Evolutionary conservation across 2,329 filamentous ascomycete genomes (phyloP).

Genomic region (Zasmidium citrigriseum): DNA sequence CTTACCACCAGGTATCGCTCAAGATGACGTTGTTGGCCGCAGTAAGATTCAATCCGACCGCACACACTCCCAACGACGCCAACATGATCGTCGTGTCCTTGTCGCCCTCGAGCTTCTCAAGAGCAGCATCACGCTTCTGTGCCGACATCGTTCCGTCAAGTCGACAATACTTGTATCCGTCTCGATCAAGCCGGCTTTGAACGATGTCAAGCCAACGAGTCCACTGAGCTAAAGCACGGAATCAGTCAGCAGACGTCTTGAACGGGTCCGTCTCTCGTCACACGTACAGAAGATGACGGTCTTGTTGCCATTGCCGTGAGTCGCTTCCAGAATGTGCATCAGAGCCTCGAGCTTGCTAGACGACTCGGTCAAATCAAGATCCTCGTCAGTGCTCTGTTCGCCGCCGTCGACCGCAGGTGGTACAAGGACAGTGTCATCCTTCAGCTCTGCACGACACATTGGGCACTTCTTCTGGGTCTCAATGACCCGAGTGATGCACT

Average conservation of each 20-base stretch:
- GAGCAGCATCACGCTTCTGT: conserved; percentile 68
- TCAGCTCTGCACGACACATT: conserved; percentile 73
- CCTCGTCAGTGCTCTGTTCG: conserved; percentile 42
- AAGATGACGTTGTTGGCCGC: conserved; percentile 84
- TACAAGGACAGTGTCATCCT: conserved; percentile 62
- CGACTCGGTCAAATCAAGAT: conserved; percentile 59
- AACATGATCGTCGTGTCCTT: conserved; percentile 72
- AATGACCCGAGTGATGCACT: conserved; percentile 74
- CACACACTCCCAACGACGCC: conserved; percentile 78
- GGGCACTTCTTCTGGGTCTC: conserved; percentile 78
- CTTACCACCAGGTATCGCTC: conserved; percentile 77
- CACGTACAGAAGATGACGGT: conserved; percentile 75
- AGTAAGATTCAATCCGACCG: conserved; percentile 82
- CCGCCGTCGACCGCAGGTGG: conserved; percentile 61
- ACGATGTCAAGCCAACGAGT: conserved; percentile 73
- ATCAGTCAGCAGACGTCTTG: no score
- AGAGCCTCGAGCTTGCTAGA: conserved; percentile 84
- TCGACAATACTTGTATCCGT: conserved; percentile 65
- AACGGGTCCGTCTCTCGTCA: no score
- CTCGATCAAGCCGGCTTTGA: conserved; percentile 64
- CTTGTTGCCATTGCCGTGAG: conserved; percentile 61
- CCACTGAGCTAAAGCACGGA: no score
- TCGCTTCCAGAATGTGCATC: conserved; percentile 71
- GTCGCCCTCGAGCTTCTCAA: conserved; percentile 67
- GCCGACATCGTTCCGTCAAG: conserved; percentile 74